Conservation (phyloP, 192 early-diverging fungal species). For the Entophlyctis luteolus region DNA sequence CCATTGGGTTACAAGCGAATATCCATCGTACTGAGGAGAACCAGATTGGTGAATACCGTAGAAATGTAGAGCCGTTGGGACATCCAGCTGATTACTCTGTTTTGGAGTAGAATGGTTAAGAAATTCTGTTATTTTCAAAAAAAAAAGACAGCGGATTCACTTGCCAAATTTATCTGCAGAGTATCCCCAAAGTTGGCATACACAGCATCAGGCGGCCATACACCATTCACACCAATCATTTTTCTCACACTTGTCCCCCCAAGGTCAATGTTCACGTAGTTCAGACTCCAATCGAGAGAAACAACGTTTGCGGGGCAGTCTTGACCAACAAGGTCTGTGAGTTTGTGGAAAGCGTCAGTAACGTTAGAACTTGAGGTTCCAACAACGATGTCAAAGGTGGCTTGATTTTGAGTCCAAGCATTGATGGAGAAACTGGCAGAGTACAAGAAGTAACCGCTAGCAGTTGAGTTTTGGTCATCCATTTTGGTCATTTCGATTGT, state of each 20-base stretch:
- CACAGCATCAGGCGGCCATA: not conserved
- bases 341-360: not conserved
- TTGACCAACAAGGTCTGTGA: not conserved
- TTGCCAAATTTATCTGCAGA: not conserved
- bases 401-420: not conserved
- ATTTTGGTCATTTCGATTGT: not conserved
- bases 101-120: not conserved
- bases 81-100: not conserved
- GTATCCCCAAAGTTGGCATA: constrained; percentile 2
- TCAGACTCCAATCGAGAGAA: not conserved
- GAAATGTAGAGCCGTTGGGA: not conserved
- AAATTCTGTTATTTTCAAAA: not conserved
- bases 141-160: not conserved
- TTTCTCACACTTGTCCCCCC: not conserved
- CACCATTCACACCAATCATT: not conserved
- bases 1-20: not conserved
- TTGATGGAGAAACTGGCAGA: not conserved
- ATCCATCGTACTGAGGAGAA: not conserved
- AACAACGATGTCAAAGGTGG: not conserved
- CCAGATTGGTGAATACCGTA: not conserved
- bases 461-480: not conserved
- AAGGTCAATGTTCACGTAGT: not conserved
- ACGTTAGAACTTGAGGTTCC: not conserved
- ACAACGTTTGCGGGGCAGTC: not conserved
- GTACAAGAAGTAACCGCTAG: not conserved